These are phyloP conservation scores for Kodamaea nitidulidarum DNA, from an alignment of 805 yeast species.

Conservation along the genomic window DNA sequence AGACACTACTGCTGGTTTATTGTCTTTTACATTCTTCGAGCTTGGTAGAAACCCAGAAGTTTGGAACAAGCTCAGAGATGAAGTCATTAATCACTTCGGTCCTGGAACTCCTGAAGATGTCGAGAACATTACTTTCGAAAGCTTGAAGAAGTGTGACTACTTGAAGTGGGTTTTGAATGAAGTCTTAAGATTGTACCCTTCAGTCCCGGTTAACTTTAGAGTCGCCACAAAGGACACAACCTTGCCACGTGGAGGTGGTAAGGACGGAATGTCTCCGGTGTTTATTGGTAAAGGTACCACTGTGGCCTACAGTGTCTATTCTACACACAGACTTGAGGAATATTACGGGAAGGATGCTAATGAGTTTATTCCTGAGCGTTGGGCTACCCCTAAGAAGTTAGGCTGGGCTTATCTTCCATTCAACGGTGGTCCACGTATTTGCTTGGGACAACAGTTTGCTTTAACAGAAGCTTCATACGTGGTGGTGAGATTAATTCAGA, in stretches of 20 bases:
- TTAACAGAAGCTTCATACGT: constrained; percentile 26
- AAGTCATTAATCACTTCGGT: constrained; percentile 19
- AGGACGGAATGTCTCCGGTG: constrained; percentile 16
- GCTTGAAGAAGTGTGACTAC: constrained; percentile 25
- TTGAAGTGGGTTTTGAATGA: constrained; percentile 24
- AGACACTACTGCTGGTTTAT: constrained; percentile 28
- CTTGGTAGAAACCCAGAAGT: constrained; percentile 22
- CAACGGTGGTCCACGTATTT: constrained; percentile 27
- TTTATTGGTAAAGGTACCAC: constrained; percentile 21
- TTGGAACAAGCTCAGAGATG: constrained; percentile 18
- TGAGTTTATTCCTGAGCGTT: constrained; percentile 23
- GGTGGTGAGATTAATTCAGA: constrained; percentile 20
- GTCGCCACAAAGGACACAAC: constrained; percentile 23
- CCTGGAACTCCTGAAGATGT: constrained; percentile 18
- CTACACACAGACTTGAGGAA: constrained; percentile 39
- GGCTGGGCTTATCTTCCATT: constrained; percentile 28
- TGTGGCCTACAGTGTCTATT: constrained; percentile 25
- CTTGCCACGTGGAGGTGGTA: constrained; percentile 25
- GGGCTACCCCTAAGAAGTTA: constrained; percentile 17
- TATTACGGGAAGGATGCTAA: constrained; percentile 21
- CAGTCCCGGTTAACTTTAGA: constrained; percentile 26
- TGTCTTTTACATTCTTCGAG: constrained; percentile 22
- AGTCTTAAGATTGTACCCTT: constrained; percentile 25
- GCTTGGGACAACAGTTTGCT: constrained; percentile 30
- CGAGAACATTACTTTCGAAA: constrained; percentile 20